Base-by-base conservation (phyloP, 1,139 yeast genomes). In the Yamadazyma triangularis region DNA sequence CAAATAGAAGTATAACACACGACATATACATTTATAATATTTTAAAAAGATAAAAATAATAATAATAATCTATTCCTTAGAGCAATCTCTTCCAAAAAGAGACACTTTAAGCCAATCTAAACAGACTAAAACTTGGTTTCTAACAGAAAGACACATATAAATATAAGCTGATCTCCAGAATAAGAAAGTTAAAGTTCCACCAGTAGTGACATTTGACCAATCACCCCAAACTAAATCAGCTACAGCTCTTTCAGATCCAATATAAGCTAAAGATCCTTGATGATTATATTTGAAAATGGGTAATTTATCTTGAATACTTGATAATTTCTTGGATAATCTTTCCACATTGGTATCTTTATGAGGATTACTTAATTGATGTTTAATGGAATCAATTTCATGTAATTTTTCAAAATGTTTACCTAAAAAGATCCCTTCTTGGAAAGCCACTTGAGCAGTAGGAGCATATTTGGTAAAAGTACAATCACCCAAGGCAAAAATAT, bases 401-500 rank as follows among this genome's bases (percentile, higher is more conserved):
- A 82, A 64, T 49, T 71, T 77, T 59, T 74, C 73, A 59, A 89
- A 82, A 42, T 77, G 74, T 24, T 69, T 67, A 30, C 91, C 93
- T 47, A 89, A 75, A 62, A 77, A 89, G 41, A 72, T 70, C 52
- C 96, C 96, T 63, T 88, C 91, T 68, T 89, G 96, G 66, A 87
- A 81, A 27, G 97, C 97, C 37, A 88, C 96, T 70, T 89, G 96
- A 29, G 96, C 97, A 36, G 96, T 89, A 44, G 97, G 96, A 30
- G 96, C 94, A 44, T 74, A 79, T 57, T 88, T 88, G 45, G 93
- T 84, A 60, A 80, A 77, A 28, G 96, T 84, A 70, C 96, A 88
- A 66, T 89, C 97, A 54, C 97, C 97, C 40, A 89, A 64, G 28
- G 95, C 96, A 63, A 72, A 89, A 47, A 89, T 79, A 45, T 86